These are phyloP conservation scores for Phycomyces blakesleeanus DNA, from an alignment of 192 early-diverging fungal species.

Conservation along the genomic window DNA sequence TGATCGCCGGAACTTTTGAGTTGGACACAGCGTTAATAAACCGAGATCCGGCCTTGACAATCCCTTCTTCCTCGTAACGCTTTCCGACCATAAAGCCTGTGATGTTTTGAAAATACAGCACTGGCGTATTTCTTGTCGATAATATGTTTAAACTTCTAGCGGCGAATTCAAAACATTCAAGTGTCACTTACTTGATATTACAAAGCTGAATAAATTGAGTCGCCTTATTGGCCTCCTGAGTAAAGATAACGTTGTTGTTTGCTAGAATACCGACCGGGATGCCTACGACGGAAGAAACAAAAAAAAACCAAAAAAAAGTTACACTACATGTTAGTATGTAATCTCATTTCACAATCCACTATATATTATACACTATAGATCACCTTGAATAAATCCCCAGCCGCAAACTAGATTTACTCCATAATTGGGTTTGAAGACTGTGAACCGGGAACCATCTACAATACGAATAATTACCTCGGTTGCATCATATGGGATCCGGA, in stretches of 20 bases:
- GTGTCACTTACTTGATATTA: slow-evolving; percentile 44
- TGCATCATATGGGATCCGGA: slow-evolving; percentile 61
- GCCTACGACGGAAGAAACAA: too few relatives aligned
- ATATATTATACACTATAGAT: background rate
- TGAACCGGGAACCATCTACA: slow-evolving; percentile 64
- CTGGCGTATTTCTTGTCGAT: slow-evolving; percentile 45
- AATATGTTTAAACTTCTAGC: background rate
- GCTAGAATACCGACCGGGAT: slow-evolving; percentile 64
- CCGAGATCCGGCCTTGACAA: slow-evolving; percentile 63
- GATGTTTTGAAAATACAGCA: slow-evolving; percentile 64
- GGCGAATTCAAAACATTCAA: background rate
- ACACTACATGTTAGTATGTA: too few relatives aligned
- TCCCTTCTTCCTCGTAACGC: slow-evolving; percentile 62
- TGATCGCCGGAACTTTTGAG: slow-evolving; percentile 52
- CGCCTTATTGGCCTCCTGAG: slow-evolving; percentile 63
- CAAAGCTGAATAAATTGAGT: slow-evolving; percentile 67
- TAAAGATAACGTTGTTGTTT: slow-evolving; percentile 62
- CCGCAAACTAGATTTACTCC: slow-evolving; percentile 60
- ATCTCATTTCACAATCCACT: background rate
- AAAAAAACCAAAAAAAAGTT: too few relatives aligned
- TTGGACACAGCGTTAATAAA: slow-evolving; percentile 70
- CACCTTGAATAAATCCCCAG: slow-evolving; percentile 62
- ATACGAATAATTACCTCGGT: slow-evolving; percentile 62
- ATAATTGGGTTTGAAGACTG: slow-evolving; percentile 63
- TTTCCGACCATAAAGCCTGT: slow-evolving; percentile 74